Evolutionary conservation across 345 rosid species (phyloP), one percentile per base, ranked within the genome.

Genomic region (Hibiscus mutabilis): DNA sequence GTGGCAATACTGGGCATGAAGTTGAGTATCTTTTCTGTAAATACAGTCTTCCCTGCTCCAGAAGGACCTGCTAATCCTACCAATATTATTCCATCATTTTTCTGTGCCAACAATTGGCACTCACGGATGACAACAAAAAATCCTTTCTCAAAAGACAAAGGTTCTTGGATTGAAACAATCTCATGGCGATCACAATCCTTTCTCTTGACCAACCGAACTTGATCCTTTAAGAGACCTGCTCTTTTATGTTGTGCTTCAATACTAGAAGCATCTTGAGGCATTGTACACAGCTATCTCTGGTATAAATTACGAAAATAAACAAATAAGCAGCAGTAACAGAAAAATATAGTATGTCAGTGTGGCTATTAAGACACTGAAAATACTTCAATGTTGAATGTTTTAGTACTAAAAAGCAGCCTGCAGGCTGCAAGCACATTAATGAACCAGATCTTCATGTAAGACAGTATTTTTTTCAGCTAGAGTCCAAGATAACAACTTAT

Each of bases 1-100:
- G 87, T 91, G 37, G 92, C 97, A 77, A 95, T 82, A 76, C 94
- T 91, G 15, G 98, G 96, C 84, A 95, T 73, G 64, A 92, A 95
- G 75, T 82, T 88, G 71, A 86, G 86, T 46, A 92, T 88, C 94
- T 91, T 95, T 75, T 95, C 98, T 1, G 99, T 87, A 51, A 95
- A 89, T 18, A 95, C 83, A 11, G 97, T 88, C 89, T 95, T 95
- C 74, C 99, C 99, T n/a, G 99, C 97, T 70, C 99, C 99, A 74
- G 99, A 95, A 74, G 99, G 99, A 55, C 99, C 99, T 27, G 99
- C 98, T 52, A 95, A 78, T 8, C 98, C 99, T 63, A 92, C 85
- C 86, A 92, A 69, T 75, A 88, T 81, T 3, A 95, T 87, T 77
- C 98, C 96, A 49, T 95, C 91, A 73, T 89, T 92, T 80, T 84